Conservation (phyloP, 2,329 filamentous ascomycete genomes). For the Diaporthe sp. region DNA sequence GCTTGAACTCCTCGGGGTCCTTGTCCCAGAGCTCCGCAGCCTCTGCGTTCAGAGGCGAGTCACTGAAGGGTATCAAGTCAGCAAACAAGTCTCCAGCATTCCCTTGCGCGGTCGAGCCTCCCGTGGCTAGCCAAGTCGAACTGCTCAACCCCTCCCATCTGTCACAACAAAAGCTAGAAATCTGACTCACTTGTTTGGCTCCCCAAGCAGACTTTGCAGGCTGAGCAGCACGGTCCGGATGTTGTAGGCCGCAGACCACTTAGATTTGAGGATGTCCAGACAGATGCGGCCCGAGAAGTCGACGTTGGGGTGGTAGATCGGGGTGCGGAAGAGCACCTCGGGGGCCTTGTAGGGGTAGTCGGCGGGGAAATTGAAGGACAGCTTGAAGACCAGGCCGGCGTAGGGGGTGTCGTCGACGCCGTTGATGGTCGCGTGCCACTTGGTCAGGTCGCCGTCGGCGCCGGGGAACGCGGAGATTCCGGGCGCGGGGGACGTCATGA, state of each 20-base stretch:
- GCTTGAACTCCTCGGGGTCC: conserved; percentile 88
- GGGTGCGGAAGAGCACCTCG: conserved; percentile 95
- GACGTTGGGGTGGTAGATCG: conserved; percentile 98
- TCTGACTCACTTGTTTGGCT: conserved; percentile 92
- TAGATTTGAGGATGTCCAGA: conserved; percentile 97
- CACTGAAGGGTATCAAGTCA: conserved; percentile 63
- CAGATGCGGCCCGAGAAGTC: conserved; percentile 98
- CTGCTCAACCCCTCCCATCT: not conserved
- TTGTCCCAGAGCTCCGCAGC: conserved; percentile 97
- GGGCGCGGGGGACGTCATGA: conserved; percentile 95
- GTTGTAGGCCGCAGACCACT: conserved; percentile 98
- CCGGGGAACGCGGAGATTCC: conserved; percentile 96
- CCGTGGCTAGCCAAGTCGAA: not conserved
- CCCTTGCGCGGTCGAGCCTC: not conserved
- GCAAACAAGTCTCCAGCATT: not conserved
- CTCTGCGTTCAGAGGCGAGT: conserved; percentile 95
- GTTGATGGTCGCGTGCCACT: conserved; percentile 94
- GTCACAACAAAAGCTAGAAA: not conserved
- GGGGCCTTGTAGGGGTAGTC: conserved; percentile 96
- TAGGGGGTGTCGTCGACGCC: conserved; percentile 95
- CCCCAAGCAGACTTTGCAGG: conserved; percentile 92
- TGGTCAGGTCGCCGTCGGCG: conserved; percentile 88
- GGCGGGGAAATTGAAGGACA: conserved; percentile 88
- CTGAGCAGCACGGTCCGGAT: conserved; percentile 93
- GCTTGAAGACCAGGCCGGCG: conserved; percentile 88